A percentile compares a stretch with the other conserved stretches of the same genome.
These are phyloP conservation scores for Neurospora hispaniola DNA, from an alignment of 495 filamentous ascomycete species.

Conservation along the genomic window DNA sequence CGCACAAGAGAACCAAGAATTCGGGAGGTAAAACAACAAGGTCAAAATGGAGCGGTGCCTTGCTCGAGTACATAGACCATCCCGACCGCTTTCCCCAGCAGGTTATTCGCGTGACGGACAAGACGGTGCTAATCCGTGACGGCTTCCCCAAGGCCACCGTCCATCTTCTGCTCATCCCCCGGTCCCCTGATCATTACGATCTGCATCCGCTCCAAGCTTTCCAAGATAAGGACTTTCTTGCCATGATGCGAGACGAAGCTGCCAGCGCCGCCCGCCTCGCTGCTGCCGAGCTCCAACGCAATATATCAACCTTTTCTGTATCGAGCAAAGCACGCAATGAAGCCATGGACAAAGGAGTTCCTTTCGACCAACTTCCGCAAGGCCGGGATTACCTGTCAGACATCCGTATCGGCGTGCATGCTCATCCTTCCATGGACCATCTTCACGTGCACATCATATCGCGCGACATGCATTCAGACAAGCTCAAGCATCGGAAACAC, in stretches of 20 bases:
- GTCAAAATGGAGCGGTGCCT: constrained; percentile 46
- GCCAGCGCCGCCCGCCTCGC: constrained; percentile 51
- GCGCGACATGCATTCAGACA: constrained; percentile 57
- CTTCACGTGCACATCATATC: constrained; percentile 84
- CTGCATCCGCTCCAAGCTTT: constrained; percentile 75
- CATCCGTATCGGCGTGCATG: constrained; percentile 70
- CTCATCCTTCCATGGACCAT: constrained; percentile 83
- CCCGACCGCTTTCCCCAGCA: constrained; percentile 52
- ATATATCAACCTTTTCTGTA: constrained; percentile 51
- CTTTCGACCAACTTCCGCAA: constrained; percentile 42
- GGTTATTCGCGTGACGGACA: constrained; percentile 58
- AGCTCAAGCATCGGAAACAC: constrained; percentile 72
- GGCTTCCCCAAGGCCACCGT: constrained; percentile 74
- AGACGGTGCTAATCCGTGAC: constrained; percentile 77
- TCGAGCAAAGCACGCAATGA: constrained; percentile 45
- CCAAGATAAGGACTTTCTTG: constrained; percentile 58
- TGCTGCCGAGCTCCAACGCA: constrained; percentile 65
- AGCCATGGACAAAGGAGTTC: constrained; percentile 27
- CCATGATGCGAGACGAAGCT: constrained; percentile 48
- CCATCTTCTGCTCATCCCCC: constrained; percentile 79
- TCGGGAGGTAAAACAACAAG: constrained; percentile 19
- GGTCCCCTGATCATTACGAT: constrained; percentile 47
- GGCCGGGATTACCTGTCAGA: constrained; percentile 75
- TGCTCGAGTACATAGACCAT: constrained; percentile 60
- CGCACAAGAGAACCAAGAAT: constrained; percentile 9